Conservation (phyloP, 2,329 filamentous ascomycete genomes). For the Metarhizium sp. region DNA sequence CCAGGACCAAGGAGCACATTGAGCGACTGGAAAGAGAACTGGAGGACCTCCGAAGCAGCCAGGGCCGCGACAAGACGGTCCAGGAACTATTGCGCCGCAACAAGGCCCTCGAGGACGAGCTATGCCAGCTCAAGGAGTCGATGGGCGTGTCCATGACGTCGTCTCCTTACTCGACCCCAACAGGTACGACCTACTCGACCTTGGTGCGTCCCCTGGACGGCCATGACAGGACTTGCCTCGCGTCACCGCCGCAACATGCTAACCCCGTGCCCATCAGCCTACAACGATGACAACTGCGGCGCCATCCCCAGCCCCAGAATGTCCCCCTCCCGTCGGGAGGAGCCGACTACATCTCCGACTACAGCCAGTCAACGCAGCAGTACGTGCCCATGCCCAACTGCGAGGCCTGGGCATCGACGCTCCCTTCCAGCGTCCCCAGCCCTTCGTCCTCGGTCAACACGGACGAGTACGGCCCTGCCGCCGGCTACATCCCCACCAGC, state of each 20-base stretch:
- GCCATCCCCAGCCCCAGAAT: conserved; percentile 33
- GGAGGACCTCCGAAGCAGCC: conserved; percentile 52
- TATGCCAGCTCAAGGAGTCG: conserved; percentile 34
- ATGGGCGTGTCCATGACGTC: conserved; percentile 33
- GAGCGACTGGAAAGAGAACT: conserved; percentile 68
- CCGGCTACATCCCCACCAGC: conserved; percentile 39
- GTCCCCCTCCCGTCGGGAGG: conserved; percentile 30
- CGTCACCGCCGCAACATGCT: conserved; percentile 6
- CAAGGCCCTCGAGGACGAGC: conserved; percentile 43
- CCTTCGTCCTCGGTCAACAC: conserved; percentile 38
- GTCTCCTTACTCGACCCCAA: conserved; percentile 28
- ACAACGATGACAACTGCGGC: conserved; percentile 30
- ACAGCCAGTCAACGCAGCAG: conserved; percentile 22
- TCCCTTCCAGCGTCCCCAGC: conserved; percentile 41
- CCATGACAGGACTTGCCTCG: conserved; percentile 5
- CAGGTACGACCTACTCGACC: conserved; percentile 24
- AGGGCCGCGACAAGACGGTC: conserved; percentile 39
- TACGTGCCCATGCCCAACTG: conserved; percentile 30
- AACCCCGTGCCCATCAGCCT: conserved; percentile 22
- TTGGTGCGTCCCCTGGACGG: conserved; percentile 5
- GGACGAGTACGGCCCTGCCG: conserved; percentile 33
- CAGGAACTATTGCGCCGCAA: conserved; percentile 43
- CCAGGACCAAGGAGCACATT: conserved; percentile 80
- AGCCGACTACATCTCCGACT: conserved; percentile 35
- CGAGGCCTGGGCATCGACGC: conserved; percentile 35